phyloP scores from a whole-genome alignment of 2,329 filamentous ascomycete genomes.

The Cordyceps cateniannulata region DNA sequence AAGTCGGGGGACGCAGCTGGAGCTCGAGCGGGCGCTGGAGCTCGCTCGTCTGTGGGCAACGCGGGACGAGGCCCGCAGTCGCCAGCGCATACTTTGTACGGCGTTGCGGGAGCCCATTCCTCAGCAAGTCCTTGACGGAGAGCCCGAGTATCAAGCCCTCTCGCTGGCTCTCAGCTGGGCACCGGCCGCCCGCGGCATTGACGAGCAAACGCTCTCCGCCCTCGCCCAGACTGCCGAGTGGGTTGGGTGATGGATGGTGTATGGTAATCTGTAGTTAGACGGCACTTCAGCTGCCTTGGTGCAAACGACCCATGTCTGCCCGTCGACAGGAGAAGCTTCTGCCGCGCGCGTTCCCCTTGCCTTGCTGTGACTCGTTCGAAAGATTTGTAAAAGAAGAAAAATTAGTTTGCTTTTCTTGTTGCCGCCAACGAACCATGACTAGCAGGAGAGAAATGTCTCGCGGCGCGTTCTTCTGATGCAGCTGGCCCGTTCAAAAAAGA shows the following conservation, averaged over 20 bases:
- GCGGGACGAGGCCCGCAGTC: not conserved
- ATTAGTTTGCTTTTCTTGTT: not conserved
- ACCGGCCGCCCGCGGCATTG: not conserved
- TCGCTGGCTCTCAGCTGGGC: not conserved
- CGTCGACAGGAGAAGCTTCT: not conserved
- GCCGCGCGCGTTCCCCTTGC: no score
- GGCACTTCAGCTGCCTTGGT: not conserved
- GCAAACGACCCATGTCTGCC: not conserved
- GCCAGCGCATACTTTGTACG: not conserved
- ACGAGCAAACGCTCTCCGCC: not conserved
- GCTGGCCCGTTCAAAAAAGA: not conserved
- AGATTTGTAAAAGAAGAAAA: no score
- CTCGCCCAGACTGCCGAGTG: not conserved
- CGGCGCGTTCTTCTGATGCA: not conserved
- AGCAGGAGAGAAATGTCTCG: not conserved
- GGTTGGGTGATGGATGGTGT: no score
- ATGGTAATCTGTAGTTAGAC: not conserved
- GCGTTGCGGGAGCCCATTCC: not conserved
- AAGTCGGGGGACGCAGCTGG: not conserved
- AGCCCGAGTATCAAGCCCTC: no score
- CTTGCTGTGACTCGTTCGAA: no score
- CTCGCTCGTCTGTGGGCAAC: not conserved
- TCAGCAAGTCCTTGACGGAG: not conserved
- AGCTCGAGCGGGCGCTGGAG: not conserved
- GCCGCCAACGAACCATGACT: not conserved